Percentiles rank a stretch among this genome's conserved stretches.
Conservation (phyloP, 2,329 filamentous ascomycete species). For the Albophoma yamanashiensis region DNA sequence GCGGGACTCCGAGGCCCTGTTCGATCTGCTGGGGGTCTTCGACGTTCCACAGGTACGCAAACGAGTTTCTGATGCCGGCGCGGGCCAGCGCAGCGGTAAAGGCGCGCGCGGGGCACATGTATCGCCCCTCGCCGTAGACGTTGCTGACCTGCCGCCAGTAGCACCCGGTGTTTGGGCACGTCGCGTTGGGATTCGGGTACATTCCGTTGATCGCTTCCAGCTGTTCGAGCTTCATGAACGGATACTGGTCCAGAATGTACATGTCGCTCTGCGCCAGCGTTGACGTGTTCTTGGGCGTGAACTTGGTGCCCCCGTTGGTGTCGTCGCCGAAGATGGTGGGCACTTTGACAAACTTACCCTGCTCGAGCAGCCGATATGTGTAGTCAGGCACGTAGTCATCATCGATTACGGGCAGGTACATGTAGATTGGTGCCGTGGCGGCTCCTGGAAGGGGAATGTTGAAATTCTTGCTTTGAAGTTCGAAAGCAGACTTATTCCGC, state of each 20-base stretch:
- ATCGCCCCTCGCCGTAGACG: constrained; percentile 23
- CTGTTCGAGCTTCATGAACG: constrained; percentile 18
- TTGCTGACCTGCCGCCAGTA: constrained; percentile 27
- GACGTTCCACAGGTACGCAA: constrained; percentile 63
- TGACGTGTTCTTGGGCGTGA: constrained; percentile 18
- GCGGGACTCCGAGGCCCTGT: constrained; percentile 51
- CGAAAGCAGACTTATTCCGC: constrained; percentile 25
- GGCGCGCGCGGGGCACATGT: constrained; percentile 23
- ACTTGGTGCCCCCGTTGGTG: constrained; percentile 26
- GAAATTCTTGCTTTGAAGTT: constrained; percentile 31
- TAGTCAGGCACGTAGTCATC: constrained; percentile 37
- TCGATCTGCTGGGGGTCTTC: constrained; percentile 42
- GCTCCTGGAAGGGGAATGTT: constrained; percentile 22
- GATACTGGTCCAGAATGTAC: constrained; percentile 23
- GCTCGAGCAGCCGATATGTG: constrained; percentile 35
- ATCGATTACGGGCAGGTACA: constrained; percentile 46
- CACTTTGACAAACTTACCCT: constrained; percentile 41
- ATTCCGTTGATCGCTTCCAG: constrained; percentile 20
- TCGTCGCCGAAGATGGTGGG: constrained; percentile 38
- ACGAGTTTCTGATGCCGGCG: constrained; percentile 32
- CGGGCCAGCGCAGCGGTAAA: constrained; percentile 16
- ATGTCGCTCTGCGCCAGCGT: constrained; percentile 20
- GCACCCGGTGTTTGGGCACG: constrained; percentile 19
- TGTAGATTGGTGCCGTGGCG: constrained; percentile 30
- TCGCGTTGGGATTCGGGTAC: constrained; percentile 23